A percentile compares a stretch with the other conserved stretches of the same genome.
These are phyloP conservation scores for Pulveroboletus sp. DNA, from an alignment of 768 basidiomycete genomes.

Conservation along the genomic window DNA sequence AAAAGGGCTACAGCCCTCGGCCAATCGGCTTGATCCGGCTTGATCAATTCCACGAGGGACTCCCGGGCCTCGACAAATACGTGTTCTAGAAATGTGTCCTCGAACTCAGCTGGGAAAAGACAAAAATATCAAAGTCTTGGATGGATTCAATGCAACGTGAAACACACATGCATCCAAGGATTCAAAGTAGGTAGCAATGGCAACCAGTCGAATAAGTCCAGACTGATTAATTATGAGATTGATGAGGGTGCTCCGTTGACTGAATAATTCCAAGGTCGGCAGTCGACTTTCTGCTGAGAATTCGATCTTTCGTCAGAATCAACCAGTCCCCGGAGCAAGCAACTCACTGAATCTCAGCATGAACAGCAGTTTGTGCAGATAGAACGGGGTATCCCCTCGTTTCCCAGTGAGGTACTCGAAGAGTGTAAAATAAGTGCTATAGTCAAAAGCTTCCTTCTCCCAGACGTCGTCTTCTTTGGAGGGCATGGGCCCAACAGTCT, in stretches of 20 bases:
- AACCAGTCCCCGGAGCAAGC: background rate
- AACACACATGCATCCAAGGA: conserved; percentile 7
- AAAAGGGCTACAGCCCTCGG: conserved; percentile 17
- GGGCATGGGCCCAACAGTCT: conserved; percentile 6
- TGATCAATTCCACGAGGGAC: conserved; percentile 1
- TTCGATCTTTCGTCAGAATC: background rate
- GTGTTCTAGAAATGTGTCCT: background rate
- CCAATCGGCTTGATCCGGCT: conserved; percentile 11
- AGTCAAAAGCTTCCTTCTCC: conserved; percentile 17
- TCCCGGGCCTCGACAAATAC: conserved; percentile 6
- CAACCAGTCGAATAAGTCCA: conserved; percentile 9
- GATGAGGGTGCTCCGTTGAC: conserved; percentile 3
- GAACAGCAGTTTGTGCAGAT: conserved; percentile 16
- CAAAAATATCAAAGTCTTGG: background rate
- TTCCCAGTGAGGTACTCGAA: conserved; percentile 9
- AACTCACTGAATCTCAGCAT: conserved; percentile 18
- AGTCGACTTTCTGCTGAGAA: conserved; percentile 8
- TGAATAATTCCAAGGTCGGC: background rate
- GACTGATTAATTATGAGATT: conserved; percentile 4
- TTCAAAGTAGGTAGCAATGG: conserved; percentile 16
- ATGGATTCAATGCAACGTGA: too few relatives aligned
- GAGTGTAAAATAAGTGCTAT: conserved; percentile 5
- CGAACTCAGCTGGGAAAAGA: background rate
- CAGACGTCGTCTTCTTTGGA: conserved; percentile 6
- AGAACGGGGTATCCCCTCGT: conserved; percentile 8